Evolutionary conservation across 2,329 filamentous ascomycete species (phyloP).

Genomic region (Diplodia sapinea): DNA sequence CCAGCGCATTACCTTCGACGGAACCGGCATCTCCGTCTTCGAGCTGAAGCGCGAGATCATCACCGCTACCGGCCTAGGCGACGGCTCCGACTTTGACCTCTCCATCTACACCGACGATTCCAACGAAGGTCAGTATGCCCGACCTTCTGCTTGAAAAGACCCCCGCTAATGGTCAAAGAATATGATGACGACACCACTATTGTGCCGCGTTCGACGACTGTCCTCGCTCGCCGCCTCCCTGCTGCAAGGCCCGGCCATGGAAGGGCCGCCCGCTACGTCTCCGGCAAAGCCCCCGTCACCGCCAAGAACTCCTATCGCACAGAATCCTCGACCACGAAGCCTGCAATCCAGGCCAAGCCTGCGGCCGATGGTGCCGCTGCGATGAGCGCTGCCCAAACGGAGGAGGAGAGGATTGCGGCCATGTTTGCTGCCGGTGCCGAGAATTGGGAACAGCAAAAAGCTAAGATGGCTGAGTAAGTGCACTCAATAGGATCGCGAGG

Average conservation of each 20-base stretch:
- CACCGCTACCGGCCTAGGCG: slow-evolving; percentile 87
- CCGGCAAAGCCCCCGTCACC: slow-evolving; percentile 89
- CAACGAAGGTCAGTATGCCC: slow-evolving; percentile 73
- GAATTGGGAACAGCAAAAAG: slow-evolving; percentile 91
- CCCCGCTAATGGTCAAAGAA: slow-evolving; percentile 59
- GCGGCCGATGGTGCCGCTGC: slow-evolving; percentile 63
- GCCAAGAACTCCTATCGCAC: slow-evolving; percentile 79
- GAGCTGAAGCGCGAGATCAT: slow-evolving; percentile 99
- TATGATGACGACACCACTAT: slow-evolving; percentile 99
- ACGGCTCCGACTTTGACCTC: slow-evolving; percentile 95
- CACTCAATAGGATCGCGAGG: slow-evolving; percentile 37
- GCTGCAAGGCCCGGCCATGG: slow-evolving; percentile 85
- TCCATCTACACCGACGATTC: slow-evolving; percentile 92
- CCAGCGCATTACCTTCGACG: slow-evolving; percentile 93
- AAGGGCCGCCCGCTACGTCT: slow-evolving; percentile 91
- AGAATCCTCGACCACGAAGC: slow-evolving; percentile 64
- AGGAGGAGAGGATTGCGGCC: slow-evolving; percentile 91
- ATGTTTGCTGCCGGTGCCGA: slow-evolving; percentile 90
- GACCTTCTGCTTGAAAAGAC: not conserved
- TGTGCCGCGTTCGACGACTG: slow-evolving; percentile 91
- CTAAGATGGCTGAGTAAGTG: slow-evolving; percentile 76
- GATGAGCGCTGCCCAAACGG: slow-evolving; percentile 81
- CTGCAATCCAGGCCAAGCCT: slow-evolving; percentile 47
- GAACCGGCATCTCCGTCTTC: slow-evolving; percentile 96
- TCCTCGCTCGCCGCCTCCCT: slow-evolving; percentile 85